Base-by-base conservation (phyloP, 169 alveolate genomes). In the Miamiensis avidus region DNA sequence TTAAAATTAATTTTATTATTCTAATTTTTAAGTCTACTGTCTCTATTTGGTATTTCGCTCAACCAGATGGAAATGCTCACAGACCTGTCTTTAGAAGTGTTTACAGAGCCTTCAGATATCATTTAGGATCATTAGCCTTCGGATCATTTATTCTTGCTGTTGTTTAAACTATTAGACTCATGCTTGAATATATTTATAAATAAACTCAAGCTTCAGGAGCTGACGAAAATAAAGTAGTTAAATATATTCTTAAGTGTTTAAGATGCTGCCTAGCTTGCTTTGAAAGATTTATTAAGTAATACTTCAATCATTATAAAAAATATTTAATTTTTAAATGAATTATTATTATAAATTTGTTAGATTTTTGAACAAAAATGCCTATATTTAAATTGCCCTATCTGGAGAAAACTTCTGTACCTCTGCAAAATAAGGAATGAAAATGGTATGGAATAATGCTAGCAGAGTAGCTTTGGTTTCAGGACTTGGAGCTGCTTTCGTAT, bases 81-180 rank as follows among this genome's bases (percentile, higher is more conserved):
- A 94, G 93, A 49, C 88, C 92, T 16, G 88, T 90, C 49, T 77
- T 91, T 34, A 91, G 85, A 25, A 91, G 93, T 78, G 77, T 95
- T 84, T 90, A 88, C 77, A 89, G 96, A 90, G 95, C 93, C 49
- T 82, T 93, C 73, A 88, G 96, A 88, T 97, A 95, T 90, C 99
- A 97, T 85, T 84, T 94, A 75, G 99, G 99, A 31, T 93, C 98
- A 0, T 84, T 95, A 29, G 98, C 98, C 69, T 95, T 97, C 87
- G 99, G 99, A 29, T 89, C 98, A 28, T 87, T 96, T 65, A 89
- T 97, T 65, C 89, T 97, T 15, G 98, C 98, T 25, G 86, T 96
- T 72, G 94, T 95, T 75, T 91, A 94, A 89, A 84, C 96, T 78
- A 95, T 96, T 73, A 95, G 90, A 81, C 64, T 86, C 1, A 74